A percentile compares a stretch with the other conserved stretches of the same genome.
Conservation (phyloP, 1,284 basidiomycete species). For the Sporisorium exsertum region DNA sequence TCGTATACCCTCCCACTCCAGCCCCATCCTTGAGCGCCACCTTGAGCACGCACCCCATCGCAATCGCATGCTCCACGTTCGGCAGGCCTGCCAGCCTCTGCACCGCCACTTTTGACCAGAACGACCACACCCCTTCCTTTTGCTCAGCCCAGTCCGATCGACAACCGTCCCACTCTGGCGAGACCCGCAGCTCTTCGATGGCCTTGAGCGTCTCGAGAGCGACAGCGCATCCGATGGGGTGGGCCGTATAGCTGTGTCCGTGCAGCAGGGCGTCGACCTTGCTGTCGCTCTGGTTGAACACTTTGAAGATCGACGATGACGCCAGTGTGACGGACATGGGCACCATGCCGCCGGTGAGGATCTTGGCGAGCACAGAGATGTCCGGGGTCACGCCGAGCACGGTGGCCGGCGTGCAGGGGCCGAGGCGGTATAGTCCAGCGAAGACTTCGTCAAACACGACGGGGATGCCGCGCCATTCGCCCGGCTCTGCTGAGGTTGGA, state of each 20-base stretch:
- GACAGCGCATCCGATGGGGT: constrained; percentile 81
- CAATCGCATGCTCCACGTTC: constrained; percentile 81
- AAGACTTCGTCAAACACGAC: constrained; percentile 98
- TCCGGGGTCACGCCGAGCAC: constrained; percentile 70
- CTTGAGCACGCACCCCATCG: constrained; percentile 87
- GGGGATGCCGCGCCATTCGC: constrained; percentile 80
- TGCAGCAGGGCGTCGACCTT: constrained; percentile 90
- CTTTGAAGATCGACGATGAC: constrained; percentile 80
- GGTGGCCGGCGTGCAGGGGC: constrained; percentile 69
- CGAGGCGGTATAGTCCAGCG: constrained; percentile 87
- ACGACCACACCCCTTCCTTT: constrained; percentile 77
- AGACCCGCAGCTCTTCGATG: constrained; percentile 72
- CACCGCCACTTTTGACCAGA: constrained; percentile 86
- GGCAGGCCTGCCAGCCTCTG: constrained; percentile 75
- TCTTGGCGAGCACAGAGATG: constrained; percentile 91
- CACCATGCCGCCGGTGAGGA: constrained; percentile 90
- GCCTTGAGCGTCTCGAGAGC: constrained; percentile 83
- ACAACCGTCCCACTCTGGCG: constrained; percentile 75
- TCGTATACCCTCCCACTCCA: constrained; percentile 72
- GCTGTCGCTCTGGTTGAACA: constrained; percentile 77
- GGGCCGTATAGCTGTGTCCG: constrained; percentile 84
- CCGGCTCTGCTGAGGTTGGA: constrained; percentile 3
- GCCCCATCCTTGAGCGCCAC: constrained; percentile 79
- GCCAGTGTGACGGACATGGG: constrained; percentile 84
- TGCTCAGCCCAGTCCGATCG: constrained; percentile 71